These are phyloP conservation scores for Apiotrichum sp. DNA, from an alignment of 1,284 basidiomycete genomes.

Conservation along the genomic window DNA sequence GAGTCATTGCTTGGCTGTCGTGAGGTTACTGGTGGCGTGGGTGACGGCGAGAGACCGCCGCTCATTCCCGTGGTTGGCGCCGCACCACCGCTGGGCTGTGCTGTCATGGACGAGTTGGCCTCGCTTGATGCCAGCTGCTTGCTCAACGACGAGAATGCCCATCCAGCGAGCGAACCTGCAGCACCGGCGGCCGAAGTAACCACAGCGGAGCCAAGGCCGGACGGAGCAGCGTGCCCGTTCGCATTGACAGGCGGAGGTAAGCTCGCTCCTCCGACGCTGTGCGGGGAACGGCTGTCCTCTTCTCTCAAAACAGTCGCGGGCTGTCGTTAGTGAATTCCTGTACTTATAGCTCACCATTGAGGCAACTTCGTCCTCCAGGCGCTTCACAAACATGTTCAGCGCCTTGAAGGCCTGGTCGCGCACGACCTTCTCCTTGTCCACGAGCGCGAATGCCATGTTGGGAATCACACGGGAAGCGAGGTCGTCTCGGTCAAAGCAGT, in stretches of 20 bases:
- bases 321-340: slow-evolving; percentile 44
- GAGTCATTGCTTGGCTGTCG: slow-evolving; percentile 18
- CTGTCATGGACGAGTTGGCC: slow-evolving; percentile 60
- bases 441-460: slow-evolving; percentile 66
- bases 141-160: slow-evolving; percentile 83
- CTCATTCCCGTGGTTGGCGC: background rate
- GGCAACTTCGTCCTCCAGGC: slow-evolving; percentile 68
- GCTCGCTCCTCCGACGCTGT: background rate
- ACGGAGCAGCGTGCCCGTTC: background rate
- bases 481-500: slow-evolving; percentile 82
- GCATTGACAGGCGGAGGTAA: background rate
- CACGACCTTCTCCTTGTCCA: slow-evolving; percentile 90
- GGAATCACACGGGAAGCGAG: slow-evolving; percentile 85
- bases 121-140: slow-evolving; percentile 72
- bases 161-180: slow-evolving; percentile 81
- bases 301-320: slow-evolving; percentile 58
- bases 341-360: slow-evolving; percentile 61
- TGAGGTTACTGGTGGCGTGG: slow-evolving; percentile 15
- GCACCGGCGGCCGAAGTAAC: slow-evolving; percentile 82
- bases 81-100: slow-evolving; percentile 11
- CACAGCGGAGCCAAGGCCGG: slow-evolving; percentile 48
- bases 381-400: slow-evolving; percentile 75
- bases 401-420: slow-evolving; percentile 92
- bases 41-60: slow-evolving; percentile 1
- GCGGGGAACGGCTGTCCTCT: slow-evolving; percentile 34